These are phyloP conservation scores for Corrigiola litoralis DNA, from an alignment of 179 eudicot species.

Conservation along the genomic window DNA sequence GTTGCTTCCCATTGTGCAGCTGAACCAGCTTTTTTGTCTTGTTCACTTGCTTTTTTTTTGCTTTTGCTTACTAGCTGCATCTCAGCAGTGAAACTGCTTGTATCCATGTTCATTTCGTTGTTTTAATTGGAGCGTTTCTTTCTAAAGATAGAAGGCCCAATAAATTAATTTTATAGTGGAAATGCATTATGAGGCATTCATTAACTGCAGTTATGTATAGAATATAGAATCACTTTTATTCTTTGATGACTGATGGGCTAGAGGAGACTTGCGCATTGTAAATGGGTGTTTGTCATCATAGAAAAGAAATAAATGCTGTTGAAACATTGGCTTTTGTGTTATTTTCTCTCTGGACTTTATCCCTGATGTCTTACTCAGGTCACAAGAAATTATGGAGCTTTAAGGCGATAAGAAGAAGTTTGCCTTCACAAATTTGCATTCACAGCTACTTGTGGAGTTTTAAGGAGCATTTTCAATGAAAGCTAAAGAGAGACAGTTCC, in stretches of 20 bases:
- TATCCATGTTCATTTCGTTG: conserved; percentile 1
- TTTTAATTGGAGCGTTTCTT: neutral
- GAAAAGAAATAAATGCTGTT: neutral
- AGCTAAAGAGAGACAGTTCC: too few species aligned
- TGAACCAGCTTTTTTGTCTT: neutral
- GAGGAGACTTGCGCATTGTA: too few species aligned
- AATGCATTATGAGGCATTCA: neutral
- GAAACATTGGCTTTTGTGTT: neutral
- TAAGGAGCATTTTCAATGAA: too few species aligned
- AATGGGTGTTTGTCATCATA: neutral
- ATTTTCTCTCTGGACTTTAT: neutral
- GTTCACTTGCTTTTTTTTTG: neutral
- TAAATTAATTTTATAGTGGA: neutral
- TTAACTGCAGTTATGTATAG: neutral
- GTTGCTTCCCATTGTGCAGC: neutral
- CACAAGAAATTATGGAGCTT: conserved; percentile 39
- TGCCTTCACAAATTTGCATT: neutral
- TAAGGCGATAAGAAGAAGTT: conserved; percentile 23
- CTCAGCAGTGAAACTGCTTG: neutral
- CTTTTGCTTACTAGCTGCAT: neutral
- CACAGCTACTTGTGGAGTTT: neutral
- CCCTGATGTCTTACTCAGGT: conserved; percentile 23
- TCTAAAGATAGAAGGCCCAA: neutral
- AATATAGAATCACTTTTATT: too few species aligned
- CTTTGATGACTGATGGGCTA: too few species aligned